phyloP scores from a whole-genome alignment of 2,329 filamentous ascomycete genomes.

The Calonectria henricotiae region DNA sequence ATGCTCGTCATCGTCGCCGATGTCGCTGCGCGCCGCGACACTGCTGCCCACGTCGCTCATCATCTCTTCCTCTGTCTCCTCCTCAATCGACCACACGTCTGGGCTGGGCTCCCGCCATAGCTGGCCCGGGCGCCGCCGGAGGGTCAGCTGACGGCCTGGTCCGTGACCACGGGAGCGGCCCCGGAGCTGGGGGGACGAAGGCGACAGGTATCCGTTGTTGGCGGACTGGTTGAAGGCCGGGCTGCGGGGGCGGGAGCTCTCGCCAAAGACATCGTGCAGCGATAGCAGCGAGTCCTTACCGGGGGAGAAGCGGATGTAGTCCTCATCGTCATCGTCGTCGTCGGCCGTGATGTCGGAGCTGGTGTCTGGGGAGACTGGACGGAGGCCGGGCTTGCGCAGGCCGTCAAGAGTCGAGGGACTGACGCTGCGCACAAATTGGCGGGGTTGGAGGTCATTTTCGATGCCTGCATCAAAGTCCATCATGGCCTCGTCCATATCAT shows the following conservation, averaged over 20 bases:
- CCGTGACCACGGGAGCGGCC: slow-evolving; percentile 55
- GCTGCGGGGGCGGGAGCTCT: slow-evolving; percentile 57
- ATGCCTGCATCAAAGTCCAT: slow-evolving; percentile 74
- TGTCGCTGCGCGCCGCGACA: slow-evolving; percentile 52
- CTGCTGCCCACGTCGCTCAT: slow-evolving; percentile 62
- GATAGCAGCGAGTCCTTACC: slow-evolving; percentile 61
- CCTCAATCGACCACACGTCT: slow-evolving; percentile 74
- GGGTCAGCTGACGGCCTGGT: slow-evolving; percentile 51
- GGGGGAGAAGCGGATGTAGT: slow-evolving; percentile 68
- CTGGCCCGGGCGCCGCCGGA: slow-evolving; percentile 59
- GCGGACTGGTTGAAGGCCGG: slow-evolving; percentile 53
- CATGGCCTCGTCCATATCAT: slow-evolving; percentile 62
- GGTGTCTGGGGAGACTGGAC: slow-evolving; percentile 50
- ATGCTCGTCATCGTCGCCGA: slow-evolving; percentile 51
- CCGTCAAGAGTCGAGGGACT: slow-evolving; percentile 72
- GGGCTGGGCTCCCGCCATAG: slow-evolving; percentile 74
- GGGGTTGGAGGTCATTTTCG: slow-evolving; percentile 65
- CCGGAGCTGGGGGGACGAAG: slow-evolving; percentile 53
- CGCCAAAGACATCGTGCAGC: slow-evolving; percentile 62
- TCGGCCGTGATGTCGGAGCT: slow-evolving; percentile 63
- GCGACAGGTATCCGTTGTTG: slow-evolving; percentile 52
- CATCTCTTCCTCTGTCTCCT: slow-evolving; percentile 72
- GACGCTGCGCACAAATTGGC: slow-evolving; percentile 68
- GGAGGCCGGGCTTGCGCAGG: slow-evolving; percentile 62
- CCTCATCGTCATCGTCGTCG: slow-evolving; percentile 66